Percentiles rank a stretch among this genome's conserved stretches.
phyloP scores from a whole-genome alignment of 306 rosid genomes.

The Clitoria ternatea region DNA sequence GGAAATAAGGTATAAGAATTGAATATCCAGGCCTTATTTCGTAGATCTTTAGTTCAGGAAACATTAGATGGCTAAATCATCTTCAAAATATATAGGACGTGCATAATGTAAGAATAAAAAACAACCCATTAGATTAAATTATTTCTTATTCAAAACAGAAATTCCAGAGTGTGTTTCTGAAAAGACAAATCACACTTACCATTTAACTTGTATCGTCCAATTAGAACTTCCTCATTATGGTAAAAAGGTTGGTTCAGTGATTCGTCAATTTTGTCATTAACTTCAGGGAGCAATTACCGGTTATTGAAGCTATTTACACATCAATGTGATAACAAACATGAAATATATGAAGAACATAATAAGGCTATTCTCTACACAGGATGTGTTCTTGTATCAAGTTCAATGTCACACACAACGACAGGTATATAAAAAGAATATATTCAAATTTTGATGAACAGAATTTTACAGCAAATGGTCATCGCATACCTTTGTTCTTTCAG shows the following conservation, averaged over 20 bases:
- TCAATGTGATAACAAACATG: not conserved
- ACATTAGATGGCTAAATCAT: not conserved
- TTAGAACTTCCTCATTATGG: not conserved
- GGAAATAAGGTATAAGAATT: not conserved
- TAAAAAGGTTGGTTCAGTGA: slow-evolving; percentile 4
- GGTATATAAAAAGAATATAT: not conserved
- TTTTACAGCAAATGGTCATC: not conserved
- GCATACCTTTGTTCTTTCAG: slow-evolving; percentile 69
- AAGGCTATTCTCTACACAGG: not conserved
- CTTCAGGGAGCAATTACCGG: not conserved
- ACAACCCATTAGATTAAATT: not conserved
- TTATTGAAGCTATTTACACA: not conserved
- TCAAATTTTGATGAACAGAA: slow-evolving; percentile 12
- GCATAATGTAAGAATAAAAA: not conserved
- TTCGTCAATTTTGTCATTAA: not conserved
- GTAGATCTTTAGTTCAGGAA: not conserved
- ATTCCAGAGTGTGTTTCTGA: not conserved
- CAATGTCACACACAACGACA: not conserved
- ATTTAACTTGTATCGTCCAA: not conserved
- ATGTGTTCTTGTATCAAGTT: not conserved
- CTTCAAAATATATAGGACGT: not conserved
- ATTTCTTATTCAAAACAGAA: not conserved
- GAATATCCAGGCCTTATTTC: not conserved
- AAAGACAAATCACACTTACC: not conserved
- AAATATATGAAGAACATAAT: not conserved